Evolutionary conservation across 148 eudicot genomes (phyloP).

Genomic region (Fallopia convolvulus): DNA sequence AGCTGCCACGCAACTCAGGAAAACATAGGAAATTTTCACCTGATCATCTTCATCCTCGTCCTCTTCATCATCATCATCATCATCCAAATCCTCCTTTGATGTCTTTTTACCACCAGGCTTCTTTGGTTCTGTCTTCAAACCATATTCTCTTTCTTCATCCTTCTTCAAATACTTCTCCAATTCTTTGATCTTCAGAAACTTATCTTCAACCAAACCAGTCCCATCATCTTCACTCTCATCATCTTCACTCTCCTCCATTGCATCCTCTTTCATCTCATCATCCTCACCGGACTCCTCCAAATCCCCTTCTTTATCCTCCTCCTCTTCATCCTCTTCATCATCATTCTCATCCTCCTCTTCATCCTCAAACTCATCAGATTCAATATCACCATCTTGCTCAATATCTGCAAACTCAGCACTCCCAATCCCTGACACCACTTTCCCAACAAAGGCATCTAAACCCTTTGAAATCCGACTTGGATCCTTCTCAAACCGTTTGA

Average conservation of each 20-base stretch:
- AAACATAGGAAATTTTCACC: neutral
- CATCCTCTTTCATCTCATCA: constrained; percentile 15
- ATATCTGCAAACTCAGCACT: neutral
- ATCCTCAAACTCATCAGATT: constrained; percentile 10
- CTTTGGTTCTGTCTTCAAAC: constrained; percentile 24
- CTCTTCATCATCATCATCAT: constrained; percentile 12
- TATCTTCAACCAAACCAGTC: constrained; percentile 62
- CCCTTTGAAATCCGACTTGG: constrained; percentile 34
- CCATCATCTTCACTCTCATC: constrained; percentile 21
- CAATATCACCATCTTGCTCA: constrained; percentile 15
- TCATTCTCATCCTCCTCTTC: neutral
- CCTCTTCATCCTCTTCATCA: constrained; percentile 14
- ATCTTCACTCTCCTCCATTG: constrained; percentile 5
- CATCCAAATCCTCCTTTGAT: constrained; percentile 5
- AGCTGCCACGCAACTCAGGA: no score
- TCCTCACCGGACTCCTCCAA: constrained; percentile 23
- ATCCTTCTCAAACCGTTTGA: constrained; percentile 50
- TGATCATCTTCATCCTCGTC: constrained; percentile 19
- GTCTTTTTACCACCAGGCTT: constrained; percentile 17
- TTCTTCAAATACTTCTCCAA: constrained; percentile 58
- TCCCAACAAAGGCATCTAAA: constrained; percentile 19
- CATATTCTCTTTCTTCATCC: constrained; percentile 68
- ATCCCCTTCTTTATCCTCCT: constrained; percentile 18
- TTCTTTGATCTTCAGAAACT: constrained; percentile 73
- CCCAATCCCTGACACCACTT: neutral